These are phyloP conservation scores for Arthroderma sp. DNA, from an alignment of 2,329 filamentous ascomycete genomes.

Conservation along the genomic window DNA sequence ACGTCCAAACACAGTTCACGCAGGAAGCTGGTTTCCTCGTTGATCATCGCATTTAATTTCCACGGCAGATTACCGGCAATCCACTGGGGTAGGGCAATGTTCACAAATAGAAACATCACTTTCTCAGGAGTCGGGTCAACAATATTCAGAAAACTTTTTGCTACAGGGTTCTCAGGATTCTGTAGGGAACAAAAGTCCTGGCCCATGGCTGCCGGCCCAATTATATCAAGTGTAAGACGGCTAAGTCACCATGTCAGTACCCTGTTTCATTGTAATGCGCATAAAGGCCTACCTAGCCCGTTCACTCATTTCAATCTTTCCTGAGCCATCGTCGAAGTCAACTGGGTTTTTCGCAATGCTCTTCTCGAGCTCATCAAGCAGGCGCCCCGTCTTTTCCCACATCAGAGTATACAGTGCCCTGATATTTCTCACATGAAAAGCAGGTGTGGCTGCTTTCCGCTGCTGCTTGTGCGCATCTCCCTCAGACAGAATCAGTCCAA, in stretches of 20 bases:
- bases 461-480: constrained; percentile 39
- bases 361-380: constrained; percentile 23
- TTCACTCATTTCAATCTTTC: constrained; percentile 23
- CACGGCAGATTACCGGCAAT: constrained; percentile 36
- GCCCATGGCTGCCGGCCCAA: constrained; percentile 44
- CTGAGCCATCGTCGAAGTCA: constrained; percentile 12
- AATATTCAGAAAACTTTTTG: constrained; percentile 38
- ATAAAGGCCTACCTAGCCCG: constrained; percentile 19
- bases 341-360: constrained; percentile 16
- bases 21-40: constrained; percentile 19
- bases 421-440: constrained; percentile 26
- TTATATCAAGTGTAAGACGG: constrained; percentile 45
- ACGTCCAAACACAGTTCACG: constrained; percentile 23
- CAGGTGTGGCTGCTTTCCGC: constrained; percentile 24
- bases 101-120: constrained; percentile 30
- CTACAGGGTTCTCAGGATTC: constrained; percentile 40
- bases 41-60: constrained; percentile 20
- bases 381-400: constrained; percentile 25
- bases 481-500: constrained; percentile 39
- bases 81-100: constrained; percentile 38
- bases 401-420: constrained; percentile 23
- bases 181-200: constrained; percentile 42
- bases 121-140: constrained; percentile 35
- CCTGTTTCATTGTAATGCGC: not conserved
- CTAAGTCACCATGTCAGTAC: constrained; percentile 8